Conservation (phyloP, 2,329 filamentous ascomycete genomes). For the Venturia aucupariae region DNA sequence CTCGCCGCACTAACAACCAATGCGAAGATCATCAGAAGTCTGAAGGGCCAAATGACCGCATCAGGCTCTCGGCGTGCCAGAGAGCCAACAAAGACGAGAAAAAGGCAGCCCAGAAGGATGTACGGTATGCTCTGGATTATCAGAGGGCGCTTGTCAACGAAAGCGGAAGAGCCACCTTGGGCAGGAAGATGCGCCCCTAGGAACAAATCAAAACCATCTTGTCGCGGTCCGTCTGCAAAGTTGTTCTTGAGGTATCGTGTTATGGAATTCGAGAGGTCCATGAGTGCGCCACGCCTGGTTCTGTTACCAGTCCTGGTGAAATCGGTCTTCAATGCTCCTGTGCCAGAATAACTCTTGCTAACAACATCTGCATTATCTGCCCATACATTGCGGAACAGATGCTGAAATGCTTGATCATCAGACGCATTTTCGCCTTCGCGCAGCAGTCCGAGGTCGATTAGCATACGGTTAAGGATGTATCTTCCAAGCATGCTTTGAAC, state of each 20-base stretch:
- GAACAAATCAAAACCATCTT: conserved; percentile 94
- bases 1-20: conserved; percentile 60
- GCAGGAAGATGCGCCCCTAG: conserved; percentile 75
- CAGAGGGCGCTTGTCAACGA: conserved; percentile 75
- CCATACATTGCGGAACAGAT: conserved; percentile 94
- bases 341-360: conserved; percentile 86
- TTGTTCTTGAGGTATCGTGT: conserved; percentile 91
- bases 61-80: conserved; percentile 65
- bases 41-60: conserved; percentile 68
- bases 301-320: conserved; percentile 89
- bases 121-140: conserved; percentile 93
- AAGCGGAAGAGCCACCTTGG: conserved; percentile 52
- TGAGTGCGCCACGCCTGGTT: conserved; percentile 73
- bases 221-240: conserved; percentile 83
- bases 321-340: conserved; percentile 95
- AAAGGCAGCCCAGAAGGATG: conserved; percentile 73
- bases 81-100: conserved; percentile 67
- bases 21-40: conserved; percentile 76
- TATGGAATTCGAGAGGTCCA: conserved; percentile 79
- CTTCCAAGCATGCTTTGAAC: conserved; percentile 95
- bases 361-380: conserved; percentile 97
- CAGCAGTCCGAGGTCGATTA: conserved; percentile 75
- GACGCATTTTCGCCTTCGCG: conserved; percentile 66
- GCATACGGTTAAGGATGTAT: conserved; percentile 79
- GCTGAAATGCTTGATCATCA: conserved; percentile 74